Conservation (phyloP, 2,329 filamentous ascomycete species). For the Emmonsiellopsis sp. region DNA sequence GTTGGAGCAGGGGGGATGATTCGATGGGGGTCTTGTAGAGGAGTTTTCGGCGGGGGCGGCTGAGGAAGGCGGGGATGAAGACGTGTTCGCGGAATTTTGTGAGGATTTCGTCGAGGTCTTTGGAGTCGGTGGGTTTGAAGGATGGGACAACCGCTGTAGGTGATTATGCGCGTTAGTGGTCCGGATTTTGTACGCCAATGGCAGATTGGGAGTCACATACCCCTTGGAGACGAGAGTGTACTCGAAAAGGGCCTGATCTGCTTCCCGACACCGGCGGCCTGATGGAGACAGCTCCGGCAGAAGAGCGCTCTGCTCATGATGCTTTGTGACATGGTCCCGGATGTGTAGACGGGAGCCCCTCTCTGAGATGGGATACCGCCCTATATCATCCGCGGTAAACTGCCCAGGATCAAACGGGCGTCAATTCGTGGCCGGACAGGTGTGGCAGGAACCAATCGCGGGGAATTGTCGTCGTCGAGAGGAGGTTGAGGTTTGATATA, state of each 20-base stretch:
- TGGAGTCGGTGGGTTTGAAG: slow-evolving; percentile 29
- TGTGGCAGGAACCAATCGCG: not conserved
- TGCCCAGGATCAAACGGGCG: not conserved
- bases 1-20: slow-evolving; percentile 23
- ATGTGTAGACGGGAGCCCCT: not conserved
- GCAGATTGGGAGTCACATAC: slow-evolving; percentile 15
- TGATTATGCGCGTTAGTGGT: not conserved
- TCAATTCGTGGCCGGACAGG: not conserved
- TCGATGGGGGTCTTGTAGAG: slow-evolving; percentile 29
- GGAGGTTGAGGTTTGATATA: not conserved
- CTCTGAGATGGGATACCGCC: too few species aligned
- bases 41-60: slow-evolving; percentile 26
- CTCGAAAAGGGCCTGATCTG: slow-evolving; percentile 19
- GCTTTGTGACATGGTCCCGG: slow-evolving; percentile 29
- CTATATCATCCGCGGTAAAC: not conserved
- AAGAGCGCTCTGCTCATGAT: slow-evolving; percentile 29
- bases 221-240: slow-evolving; percentile 22
- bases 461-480: not conserved
- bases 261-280: slow-evolving; percentile 15
- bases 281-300: slow-evolving; percentile 25
- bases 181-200: not conserved
- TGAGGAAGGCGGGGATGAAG: slow-evolving; percentile 34
- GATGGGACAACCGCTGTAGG: slow-evolving; percentile 22
- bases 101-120: slow-evolving; percentile 32
- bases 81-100: slow-evolving; percentile 33